phyloP scores from a whole-genome alignment of 1,139 yeast genomes.

The Protomyces macrosporus region DNA sequence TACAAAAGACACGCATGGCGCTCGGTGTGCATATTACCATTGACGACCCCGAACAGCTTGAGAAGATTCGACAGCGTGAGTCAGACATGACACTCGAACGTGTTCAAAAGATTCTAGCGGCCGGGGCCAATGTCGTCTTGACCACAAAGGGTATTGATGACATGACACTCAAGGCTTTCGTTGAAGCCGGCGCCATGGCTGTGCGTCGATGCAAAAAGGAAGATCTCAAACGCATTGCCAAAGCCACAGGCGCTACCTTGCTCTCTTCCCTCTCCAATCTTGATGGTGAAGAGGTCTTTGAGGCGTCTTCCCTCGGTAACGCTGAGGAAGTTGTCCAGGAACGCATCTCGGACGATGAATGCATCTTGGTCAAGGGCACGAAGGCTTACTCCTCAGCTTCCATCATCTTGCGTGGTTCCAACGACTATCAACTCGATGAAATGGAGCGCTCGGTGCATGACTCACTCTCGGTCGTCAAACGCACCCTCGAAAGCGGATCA shows the following conservation, averaged over 20 bases:
- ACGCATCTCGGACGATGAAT: constrained; percentile 92
- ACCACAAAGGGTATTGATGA: constrained; percentile 99
- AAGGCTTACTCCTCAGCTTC: constrained; percentile 90
- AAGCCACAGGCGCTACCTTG: constrained; percentile 96
- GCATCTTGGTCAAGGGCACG: constrained; percentile 90
- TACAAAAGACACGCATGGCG: constrained; percentile 96
- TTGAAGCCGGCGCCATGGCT: constrained; percentile 94
- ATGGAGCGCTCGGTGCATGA: constrained; percentile 97
- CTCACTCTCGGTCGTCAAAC: constrained; percentile 87
- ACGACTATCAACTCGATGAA: constrained; percentile 88
- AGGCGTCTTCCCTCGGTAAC: constrained; percentile 72
- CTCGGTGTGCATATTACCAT: constrained; percentile 97
- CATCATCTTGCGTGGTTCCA: constrained; percentile 89
- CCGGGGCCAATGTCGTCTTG: constrained; percentile 94
- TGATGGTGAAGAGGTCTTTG: constrained; percentile 97
- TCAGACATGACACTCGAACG: constrained; percentile 85
- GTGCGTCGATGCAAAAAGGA: constrained; percentile 97
- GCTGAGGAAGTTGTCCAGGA: constrained; percentile 93
- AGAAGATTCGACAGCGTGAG: constrained; percentile 91
- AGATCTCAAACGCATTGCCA: constrained; percentile 91
- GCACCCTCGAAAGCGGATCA: constrained; percentile 88
- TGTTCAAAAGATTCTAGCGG: constrained; percentile 73
- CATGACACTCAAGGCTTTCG: constrained; percentile 87
- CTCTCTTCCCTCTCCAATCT: constrained; percentile 81
- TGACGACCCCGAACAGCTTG: constrained; percentile 95